A percentile compares a stretch with the other conserved stretches of the same genome.
Evolutionary conservation across 306 rosid species (phyloP).

Genomic region (Fragaria nilgerrensis): DNA sequence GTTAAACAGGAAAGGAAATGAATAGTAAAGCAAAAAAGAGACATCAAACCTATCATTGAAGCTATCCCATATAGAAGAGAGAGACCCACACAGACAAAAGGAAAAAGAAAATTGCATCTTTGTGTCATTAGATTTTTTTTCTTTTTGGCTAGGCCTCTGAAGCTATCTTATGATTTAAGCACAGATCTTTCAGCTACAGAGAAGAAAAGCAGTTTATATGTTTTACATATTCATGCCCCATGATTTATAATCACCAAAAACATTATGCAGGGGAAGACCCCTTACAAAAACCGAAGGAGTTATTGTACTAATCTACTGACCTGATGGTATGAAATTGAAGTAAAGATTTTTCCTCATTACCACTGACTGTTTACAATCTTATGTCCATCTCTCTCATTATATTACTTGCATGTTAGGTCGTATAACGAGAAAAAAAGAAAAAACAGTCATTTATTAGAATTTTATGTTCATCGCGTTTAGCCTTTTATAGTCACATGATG

Average conservation of each 20-base stretch:
- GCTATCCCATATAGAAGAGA: slow-evolving; percentile 20
- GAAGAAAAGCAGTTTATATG: not conserved
- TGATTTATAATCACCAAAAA: not conserved
- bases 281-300: not conserved
- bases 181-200: slow-evolving; percentile 2
- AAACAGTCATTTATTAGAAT: not conserved
- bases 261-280: not conserved
- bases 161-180: slow-evolving; percentile 3
- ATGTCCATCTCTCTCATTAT: not conserved
- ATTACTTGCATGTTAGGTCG: not conserved
- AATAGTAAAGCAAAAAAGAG: slow-evolving; percentile 17
- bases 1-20: slow-evolving; percentile 39
- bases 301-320: not conserved
- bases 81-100: slow-evolving; percentile 28
- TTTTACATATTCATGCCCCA: not conserved
- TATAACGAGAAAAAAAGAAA: not conserved
- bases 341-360: not conserved
- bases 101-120: slow-evolving; percentile 12
- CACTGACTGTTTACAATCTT: not conserved
- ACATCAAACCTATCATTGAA: slow-evolving; percentile 35
- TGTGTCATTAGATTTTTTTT: slow-evolving; percentile 12
- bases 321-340: not conserved
- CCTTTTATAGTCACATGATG: not conserved
- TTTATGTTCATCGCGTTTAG: not conserved
- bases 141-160: slow-evolving; percentile 11